phyloP scores from a whole-genome alignment of 495 filamentous ascomycete species.

The Neurospora sp. region DNA sequence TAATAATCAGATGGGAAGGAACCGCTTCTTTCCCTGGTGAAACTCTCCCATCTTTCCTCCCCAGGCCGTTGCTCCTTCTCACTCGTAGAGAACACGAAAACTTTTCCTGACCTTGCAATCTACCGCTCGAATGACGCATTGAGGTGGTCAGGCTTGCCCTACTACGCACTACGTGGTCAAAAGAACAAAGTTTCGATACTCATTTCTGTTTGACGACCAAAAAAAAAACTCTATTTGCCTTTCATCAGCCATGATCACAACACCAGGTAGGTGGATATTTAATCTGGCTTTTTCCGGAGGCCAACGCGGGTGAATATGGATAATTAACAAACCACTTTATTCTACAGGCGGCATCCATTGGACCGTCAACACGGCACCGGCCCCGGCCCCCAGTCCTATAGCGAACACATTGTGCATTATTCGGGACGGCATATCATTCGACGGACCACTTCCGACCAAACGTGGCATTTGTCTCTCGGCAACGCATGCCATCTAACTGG shows the following conservation, averaged over 20 bases:
- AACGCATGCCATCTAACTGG: background rate
- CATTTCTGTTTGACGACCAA: background rate
- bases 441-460: background rate
- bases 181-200: background rate
- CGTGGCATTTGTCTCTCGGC: conserved; percentile 1
- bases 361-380: background rate
- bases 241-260: background rate
- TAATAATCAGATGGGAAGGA: background rate
- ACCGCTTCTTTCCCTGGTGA: background rate
- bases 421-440: conserved; percentile 1
- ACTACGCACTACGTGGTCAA: background rate
- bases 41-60: no score
- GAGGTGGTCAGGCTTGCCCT: background rate
- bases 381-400: background rate
- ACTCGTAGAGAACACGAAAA: background rate
- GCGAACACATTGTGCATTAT: background rate
- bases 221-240: background rate
- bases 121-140: background rate
- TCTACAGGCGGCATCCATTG: background rate
- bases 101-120: no score
- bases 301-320: conserved; percentile 9
- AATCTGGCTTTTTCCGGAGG: conserved; percentile 1
- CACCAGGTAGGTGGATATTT: conserved; percentile 1
- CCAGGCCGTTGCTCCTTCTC: background rate
- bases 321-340: conserved; percentile 10